phyloP scores from a whole-genome alignment of 169 alveolate genomes.

The Plasmodium vivax region DNA sequence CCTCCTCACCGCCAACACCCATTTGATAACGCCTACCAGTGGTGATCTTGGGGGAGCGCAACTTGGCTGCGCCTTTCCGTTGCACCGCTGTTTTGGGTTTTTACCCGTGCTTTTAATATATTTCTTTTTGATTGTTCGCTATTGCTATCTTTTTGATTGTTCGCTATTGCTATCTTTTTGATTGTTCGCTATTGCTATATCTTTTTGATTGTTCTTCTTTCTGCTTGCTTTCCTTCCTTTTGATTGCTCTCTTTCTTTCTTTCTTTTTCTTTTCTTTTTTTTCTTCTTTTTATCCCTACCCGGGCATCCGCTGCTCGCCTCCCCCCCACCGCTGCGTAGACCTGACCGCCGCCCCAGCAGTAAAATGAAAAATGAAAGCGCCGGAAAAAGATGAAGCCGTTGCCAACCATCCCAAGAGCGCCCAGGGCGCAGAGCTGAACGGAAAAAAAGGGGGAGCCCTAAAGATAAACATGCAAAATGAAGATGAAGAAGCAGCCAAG shows the following conservation, averaged over 20 bases:
- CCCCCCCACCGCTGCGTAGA: not conserved
- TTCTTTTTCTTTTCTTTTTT: too few species aligned
- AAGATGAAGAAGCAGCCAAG: not conserved
- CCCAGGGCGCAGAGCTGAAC: not conserved
- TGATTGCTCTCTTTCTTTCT: not conserved
- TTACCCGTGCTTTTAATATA: too few species aligned
- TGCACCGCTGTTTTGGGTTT: too few species aligned
- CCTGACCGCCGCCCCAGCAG: not conserved
- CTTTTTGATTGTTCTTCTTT: too few species aligned
- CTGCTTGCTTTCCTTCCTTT: too few species aligned
- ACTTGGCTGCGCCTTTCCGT: not conserved
- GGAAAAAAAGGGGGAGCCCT: not conserved
- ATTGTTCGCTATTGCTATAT: too few species aligned
- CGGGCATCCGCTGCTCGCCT: too few species aligned
- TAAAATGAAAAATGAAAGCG: constrained; percentile 60
- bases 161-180: too few species aligned
- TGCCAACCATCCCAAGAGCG: not conserved
- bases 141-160: too few species aligned
- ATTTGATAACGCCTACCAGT: not conserved
- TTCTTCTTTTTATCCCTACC: too few species aligned
- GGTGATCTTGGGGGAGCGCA: not conserved
- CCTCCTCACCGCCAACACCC: not conserved
- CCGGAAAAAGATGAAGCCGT: constrained; percentile 13
- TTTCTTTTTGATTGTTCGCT: too few species aligned
- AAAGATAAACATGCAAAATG: not conserved